Base-by-base conservation (phyloP, 2,329 filamentous ascomycete species). In the Alternaria panax region DNA sequence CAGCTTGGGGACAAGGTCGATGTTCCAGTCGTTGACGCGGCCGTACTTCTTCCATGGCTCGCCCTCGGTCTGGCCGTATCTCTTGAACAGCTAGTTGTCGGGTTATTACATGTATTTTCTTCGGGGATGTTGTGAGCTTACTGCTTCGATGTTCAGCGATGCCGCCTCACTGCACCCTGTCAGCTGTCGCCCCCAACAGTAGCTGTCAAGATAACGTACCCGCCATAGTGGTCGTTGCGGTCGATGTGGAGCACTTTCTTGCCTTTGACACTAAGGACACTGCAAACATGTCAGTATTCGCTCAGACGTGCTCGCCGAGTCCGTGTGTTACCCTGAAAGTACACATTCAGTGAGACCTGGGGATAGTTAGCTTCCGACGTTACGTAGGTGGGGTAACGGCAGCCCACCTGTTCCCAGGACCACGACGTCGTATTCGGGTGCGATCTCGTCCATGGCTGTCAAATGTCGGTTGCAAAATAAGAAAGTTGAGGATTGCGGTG, bases 161-260 rank as follows among this genome's bases (percentile, higher is more conserved):
- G 95, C 94, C 64, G 95, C 92, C 84, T 99, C 95, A 71, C 93
- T 93, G 72, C 70, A 51, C 48, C 27, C 27, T 55, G 67, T 79
- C 24, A 78, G 73, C 57, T 60, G 53, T 41, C 30, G 20, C 36
- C 41, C 41, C 50, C 50, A 36, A 36, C 59, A 61, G 60, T 43
- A 36, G 54, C 60, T 47, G 58, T 30, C 27, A 25, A 36, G 51
- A 57, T 38, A 61, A 85, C 91, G 75, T 84, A 96, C 93, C 92
- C 95, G 87, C 95, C 95, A 78, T 97, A 98, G 85, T 98, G 93
- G 80, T 96, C 92, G 80, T 98, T 98, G 78, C 93, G 90, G 83
- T 98, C 95, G 80, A 99, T 97, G 84, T 99, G 95, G 68, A 99
- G 87, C 77, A 99, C 95, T 85, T 98, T 98, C 86, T 96, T 94